These are phyloP conservation scores for Wickerhamomyces sp. DNA, from an alignment of 1,139 yeast species.

Conservation along the genomic window DNA sequence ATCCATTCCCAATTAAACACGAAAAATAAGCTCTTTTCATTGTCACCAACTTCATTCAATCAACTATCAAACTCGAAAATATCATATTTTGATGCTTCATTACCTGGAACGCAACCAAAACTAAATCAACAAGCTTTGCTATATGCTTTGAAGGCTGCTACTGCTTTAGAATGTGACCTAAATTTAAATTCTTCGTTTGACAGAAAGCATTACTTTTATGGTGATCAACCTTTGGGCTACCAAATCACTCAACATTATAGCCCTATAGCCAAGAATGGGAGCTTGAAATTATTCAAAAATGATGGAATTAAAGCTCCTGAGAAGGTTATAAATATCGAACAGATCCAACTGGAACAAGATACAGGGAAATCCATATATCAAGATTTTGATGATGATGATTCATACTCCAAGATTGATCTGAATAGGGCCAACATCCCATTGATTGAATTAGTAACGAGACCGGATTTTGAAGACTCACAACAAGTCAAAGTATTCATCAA, in stretches of 20 bases:
- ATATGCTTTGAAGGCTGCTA: conserved; percentile 68
- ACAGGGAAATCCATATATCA: conserved; percentile 78
- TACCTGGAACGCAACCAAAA: conserved; percentile 92
- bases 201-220: conserved; percentile 92
- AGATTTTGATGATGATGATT: conserved; percentile 24
- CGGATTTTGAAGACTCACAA: conserved; percentile 67
- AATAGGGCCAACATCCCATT: conserved; percentile 85
- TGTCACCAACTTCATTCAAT: conserved; percentile 38
- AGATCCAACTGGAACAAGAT: conserved; percentile 88
- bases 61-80: conserved; percentile 64
- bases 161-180: conserved; percentile 61
- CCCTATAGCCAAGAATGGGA: conserved; percentile 75
- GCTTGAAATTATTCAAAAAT: conserved; percentile 40
- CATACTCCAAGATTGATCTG: conserved; percentile 55
- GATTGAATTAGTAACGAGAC: conserved; percentile 87
- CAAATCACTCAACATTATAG: conserved; percentile 88
- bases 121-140: conserved; percentile 73
- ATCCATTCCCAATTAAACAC: conserved; percentile 88
- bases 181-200: conserved; percentile 66
- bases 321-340: conserved; percentile 51
- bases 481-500: conserved; percentile 77
- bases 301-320: conserved; percentile 48
- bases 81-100: conserved; percentile 76
- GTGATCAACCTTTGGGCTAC: conserved; percentile 95
- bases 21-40: conserved; percentile 66